Conservation (phyloP, 148 eudicot genomes). For the Vaccinium vitisidaea region DNA sequence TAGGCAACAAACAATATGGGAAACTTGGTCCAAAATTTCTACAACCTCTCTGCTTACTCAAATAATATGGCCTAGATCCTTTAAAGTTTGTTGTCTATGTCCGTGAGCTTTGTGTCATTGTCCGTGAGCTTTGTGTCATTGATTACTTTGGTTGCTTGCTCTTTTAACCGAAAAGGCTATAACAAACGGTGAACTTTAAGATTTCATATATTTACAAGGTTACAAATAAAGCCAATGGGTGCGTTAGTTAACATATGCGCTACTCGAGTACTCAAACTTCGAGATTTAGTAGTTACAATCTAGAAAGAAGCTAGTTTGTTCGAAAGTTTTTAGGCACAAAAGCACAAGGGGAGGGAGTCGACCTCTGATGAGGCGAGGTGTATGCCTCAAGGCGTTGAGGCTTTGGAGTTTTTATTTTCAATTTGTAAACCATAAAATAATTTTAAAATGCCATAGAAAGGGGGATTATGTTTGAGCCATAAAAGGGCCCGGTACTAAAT, state of each 20-base stretch:
- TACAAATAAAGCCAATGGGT: background rate
- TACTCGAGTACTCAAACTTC: background rate
- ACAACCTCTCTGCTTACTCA: background rate
- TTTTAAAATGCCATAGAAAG: background rate
- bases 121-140: background rate
- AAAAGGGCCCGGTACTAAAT: background rate
- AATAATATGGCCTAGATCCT: background rate
- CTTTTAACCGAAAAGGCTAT: background rate
- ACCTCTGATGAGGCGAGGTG: background rate
- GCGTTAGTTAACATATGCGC: background rate
- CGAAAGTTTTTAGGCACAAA: background rate
- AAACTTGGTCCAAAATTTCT: background rate
- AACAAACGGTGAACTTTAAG: background rate
- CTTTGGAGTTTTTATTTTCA: background rate
- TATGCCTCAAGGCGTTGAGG: background rate
- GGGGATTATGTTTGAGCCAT: too few species aligned
- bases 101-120: background rate
- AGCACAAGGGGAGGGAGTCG: background rate
- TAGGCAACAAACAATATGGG: background rate
- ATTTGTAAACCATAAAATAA: background rate
- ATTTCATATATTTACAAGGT: too few species aligned
- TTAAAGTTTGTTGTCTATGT: background rate
- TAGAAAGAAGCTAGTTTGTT: background rate
- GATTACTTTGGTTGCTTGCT: background rate
- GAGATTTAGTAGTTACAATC: background rate